Conservation (phyloP, 257 asterid genomes). For the Solanum bukasovii region DNA sequence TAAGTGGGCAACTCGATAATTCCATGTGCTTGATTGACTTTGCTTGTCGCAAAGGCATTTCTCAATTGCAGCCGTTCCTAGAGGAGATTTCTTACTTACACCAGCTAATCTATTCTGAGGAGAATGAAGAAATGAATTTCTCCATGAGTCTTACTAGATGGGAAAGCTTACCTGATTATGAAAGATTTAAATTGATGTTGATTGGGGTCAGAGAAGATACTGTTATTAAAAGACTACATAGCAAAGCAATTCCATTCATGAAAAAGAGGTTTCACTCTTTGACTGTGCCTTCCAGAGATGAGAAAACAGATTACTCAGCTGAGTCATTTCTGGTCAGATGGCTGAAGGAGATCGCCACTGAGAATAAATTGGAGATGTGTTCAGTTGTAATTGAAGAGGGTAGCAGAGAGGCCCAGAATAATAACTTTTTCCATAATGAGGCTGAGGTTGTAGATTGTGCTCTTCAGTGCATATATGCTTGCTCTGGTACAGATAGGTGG, state of each 20-base stretch:
- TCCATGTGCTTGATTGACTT: constrained; percentile 74
- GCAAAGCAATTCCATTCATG: constrained; percentile 79
- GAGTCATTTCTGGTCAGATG: constrained; percentile 79
- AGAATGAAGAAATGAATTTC: constrained; percentile 32
- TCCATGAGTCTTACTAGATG: constrained; percentile 63
- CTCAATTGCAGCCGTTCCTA: constrained; percentile 59
- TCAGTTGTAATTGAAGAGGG: constrained; percentile 71
- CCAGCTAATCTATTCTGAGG: constrained; percentile 68
- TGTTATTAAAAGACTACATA: constrained; percentile 52
- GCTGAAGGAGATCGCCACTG: constrained; percentile 72
- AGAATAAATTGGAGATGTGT: constrained; percentile 70
- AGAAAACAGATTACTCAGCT: constrained; percentile 14
- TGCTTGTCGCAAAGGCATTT: constrained; percentile 70
- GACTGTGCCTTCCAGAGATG: constrained; percentile 14
- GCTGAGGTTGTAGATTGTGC: constrained; percentile 68
- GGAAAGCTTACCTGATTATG: constrained; percentile 83
- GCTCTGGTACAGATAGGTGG: constrained; percentile 79
- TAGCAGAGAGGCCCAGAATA: constrained; percentile 34
- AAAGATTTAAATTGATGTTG: constrained; percentile 77
- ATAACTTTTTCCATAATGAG: constrained; percentile 50
- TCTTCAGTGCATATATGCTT: constrained; percentile 70
- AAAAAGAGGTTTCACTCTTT: constrained; percentile 27
- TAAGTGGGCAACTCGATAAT: constrained; percentile 90
- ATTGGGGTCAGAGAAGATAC: constrained; percentile 50
- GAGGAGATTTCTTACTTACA: constrained; percentile 70